Conservation (phyloP, 768 basidiomycete genomes). For the Mycena albidolilacea region DNA sequence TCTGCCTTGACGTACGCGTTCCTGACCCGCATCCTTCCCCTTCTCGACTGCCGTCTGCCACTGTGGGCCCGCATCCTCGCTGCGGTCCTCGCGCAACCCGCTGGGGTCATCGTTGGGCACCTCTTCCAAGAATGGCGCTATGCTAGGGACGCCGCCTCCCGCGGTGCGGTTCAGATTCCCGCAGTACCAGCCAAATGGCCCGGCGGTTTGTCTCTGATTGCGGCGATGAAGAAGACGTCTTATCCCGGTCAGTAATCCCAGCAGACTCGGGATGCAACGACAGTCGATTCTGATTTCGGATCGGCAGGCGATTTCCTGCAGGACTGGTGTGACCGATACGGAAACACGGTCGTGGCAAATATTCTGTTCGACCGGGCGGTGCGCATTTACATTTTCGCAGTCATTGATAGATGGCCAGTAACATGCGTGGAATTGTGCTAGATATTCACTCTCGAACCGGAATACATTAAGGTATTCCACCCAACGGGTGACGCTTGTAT, state of each 20-base stretch:
- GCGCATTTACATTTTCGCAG: not conserved
- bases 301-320: slow-evolving; percentile 18
- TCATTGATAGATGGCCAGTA: not conserved
- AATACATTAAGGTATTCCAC: slow-evolving; percentile 18
- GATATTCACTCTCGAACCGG: slow-evolving; percentile 26
- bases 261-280: no score
- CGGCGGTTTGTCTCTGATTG: not conserved
- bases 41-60: slow-evolving; percentile 7
- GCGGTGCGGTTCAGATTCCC: slow-evolving; percentile 18
- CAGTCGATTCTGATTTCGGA: not conserved
- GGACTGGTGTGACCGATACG: slow-evolving; percentile 17
- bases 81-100: slow-evolving; percentile 17
- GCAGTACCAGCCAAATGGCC: slow-evolving; percentile 18
- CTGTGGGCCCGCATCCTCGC: slow-evolving; percentile 15
- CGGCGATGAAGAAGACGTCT: not conserved
- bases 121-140: not conserved
- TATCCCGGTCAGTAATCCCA: slow-evolving; percentile 23
- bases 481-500: no score
- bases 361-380: slow-evolving; percentile 9
- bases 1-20: not conserved
- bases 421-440: not conserved
- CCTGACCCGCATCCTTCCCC: slow-evolving; percentile 16
- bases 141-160: slow-evolving; percentile 16
- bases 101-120: not conserved
- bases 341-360: slow-evolving; percentile 21